A percentile compares a stretch with the other conserved stretches of the same genome.
phyloP scores from a whole-genome alignment of 2,329 filamentous ascomycete genomes.

The Fusarium robinianum region DNA sequence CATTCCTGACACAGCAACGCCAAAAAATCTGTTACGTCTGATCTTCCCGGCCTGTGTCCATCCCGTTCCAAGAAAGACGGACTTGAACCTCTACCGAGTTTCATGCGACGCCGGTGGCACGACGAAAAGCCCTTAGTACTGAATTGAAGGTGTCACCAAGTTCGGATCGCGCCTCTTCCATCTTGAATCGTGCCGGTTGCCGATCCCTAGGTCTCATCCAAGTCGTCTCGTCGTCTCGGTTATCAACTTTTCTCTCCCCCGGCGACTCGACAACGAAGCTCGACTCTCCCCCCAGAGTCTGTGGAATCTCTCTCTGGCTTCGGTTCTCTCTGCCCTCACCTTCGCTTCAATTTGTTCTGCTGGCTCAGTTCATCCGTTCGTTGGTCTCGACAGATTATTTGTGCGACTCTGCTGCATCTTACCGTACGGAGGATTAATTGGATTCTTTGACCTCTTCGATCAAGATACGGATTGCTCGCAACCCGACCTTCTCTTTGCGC shows the following conservation, averaged over 20 bases:
- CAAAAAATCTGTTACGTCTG: slow-evolving; percentile 33
- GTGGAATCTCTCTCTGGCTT: slow-evolving; percentile 16
- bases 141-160: slow-evolving; percentile 18
- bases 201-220: slow-evolving; percentile 1
- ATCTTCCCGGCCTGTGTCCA: slow-evolving; percentile 29
- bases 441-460: too few relatives aligned
- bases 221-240: slow-evolving; percentile 15
- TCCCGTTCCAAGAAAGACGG: slow-evolving; percentile 23
- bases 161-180: slow-evolving; percentile 25
- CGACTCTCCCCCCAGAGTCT: too few relatives aligned
- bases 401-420: slow-evolving; percentile 7
- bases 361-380: slow-evolving; percentile 61
- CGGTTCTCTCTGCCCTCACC: slow-evolving; percentile 23
- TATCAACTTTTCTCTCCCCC: slow-evolving; percentile 30
- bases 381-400: slow-evolving; percentile 14
- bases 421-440: slow-evolving; percentile 3
- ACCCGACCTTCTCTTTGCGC: neutral
- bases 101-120: slow-evolving; percentile 8
- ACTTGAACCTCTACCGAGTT: slow-evolving; percentile 18
- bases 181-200: slow-evolving; percentile 1
- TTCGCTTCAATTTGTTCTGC: slow-evolving; percentile 49
- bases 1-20: slow-evolving; percentile 14
- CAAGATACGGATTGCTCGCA: neutral
- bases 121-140: slow-evolving; percentile 13
- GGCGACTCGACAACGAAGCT: too few relatives aligned